Evolutionary conservation across 495 filamentous ascomycete genomes (phyloP), one percentile per base, ranked within the genome.

Genomic region (Xylaria cubensis): DNA sequence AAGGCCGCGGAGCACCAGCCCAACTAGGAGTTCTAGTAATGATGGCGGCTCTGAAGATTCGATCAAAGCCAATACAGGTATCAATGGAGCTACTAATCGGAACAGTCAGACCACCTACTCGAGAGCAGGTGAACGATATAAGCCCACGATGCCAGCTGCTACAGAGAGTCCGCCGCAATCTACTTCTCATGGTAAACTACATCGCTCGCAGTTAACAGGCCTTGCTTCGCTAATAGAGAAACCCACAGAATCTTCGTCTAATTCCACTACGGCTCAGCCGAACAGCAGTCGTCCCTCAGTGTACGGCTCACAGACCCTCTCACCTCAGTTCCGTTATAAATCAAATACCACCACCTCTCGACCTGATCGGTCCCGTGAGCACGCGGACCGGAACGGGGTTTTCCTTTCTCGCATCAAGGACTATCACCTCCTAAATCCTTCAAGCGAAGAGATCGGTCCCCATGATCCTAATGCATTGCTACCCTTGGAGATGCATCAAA

Each of bases 401-500:
- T 6, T 19, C 39, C 44, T 48, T 26, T 48, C 62, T 59, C 5
- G 17, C 44, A 4, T 41, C 46, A 34, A 29, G n/a, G 9, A 8
- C 41, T 66, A 65, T 26, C 44, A 46, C 17, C 21, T 32, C 6
- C 34, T 21, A 15, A 44, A 67, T 46, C 64, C 74, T 79, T 75
- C 75, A 53, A 79, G 77, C 73, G 77, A 67, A 74, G 77, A 70
- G 17, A 68, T 50, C 24, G 51, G 44, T 5, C 26, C 32, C 41
- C 21, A 36, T 46, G 19, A 74, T 34, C 69, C 70, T n/a, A 50
- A 42, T 26, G 12, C 32, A 51, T 70, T 82, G 6, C 70, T 74
- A 63, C 65, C 72, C n/a, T 67, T 84, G 46, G 82, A 84, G 72
- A 70, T 72, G 32, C 41, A 56, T 34, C 81, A 82, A 72, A 76